Evolutionary conservation across 495 filamentous ascomycete species (phyloP).

Genomic region (Cenococcum geophilum): DNA sequence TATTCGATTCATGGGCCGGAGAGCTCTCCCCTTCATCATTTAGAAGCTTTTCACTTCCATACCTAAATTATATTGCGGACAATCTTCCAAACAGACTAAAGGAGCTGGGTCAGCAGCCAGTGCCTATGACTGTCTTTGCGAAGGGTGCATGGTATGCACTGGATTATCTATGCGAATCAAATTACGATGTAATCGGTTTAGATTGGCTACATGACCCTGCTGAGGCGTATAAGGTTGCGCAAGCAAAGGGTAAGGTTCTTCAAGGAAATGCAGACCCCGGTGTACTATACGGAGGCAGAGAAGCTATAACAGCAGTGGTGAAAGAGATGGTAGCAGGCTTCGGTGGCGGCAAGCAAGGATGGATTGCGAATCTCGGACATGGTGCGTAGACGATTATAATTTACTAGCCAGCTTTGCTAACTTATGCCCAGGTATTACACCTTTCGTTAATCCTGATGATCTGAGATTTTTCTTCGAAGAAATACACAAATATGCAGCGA

Average conservation of each 20-base stretch:
- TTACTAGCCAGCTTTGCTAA: slow-evolving; percentile 6
- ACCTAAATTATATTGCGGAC: slow-evolving; percentile 73
- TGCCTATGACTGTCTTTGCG: slow-evolving; percentile 99
- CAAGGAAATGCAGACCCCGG: slow-evolving; percentile 97
- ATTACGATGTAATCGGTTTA: slow-evolving; percentile 87
- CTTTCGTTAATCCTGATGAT: slow-evolving; percentile 86
- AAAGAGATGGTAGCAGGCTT: slow-evolving; percentile 83
- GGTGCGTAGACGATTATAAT: slow-evolving; percentile 47
- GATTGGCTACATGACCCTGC: slow-evolving; percentile 93
- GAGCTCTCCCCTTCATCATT: slow-evolving; percentile 83
- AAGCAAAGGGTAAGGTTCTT: slow-evolving; percentile 60
- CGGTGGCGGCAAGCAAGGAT: slow-evolving; percentile 77
- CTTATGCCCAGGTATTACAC: slow-evolving; percentile 65
- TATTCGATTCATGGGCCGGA: slow-evolving; percentile 98
- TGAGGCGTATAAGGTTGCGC: slow-evolving; percentile 69
- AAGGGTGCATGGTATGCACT: slow-evolving; percentile 98
- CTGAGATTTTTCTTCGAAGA: slow-evolving; percentile 91
- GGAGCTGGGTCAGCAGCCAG: slow-evolving; percentile 66
- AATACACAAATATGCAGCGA: slow-evolving; percentile 52
- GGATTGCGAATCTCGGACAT: slow-evolving; percentile 84
- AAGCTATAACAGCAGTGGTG: slow-evolving; percentile 71
- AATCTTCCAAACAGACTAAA: slow-evolving; percentile 64
- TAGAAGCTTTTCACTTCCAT: slow-evolving; percentile 76
- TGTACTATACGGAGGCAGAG: slow-evolving; percentile 75
- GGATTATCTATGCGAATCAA: slow-evolving; percentile 76